Conservation (phyloP, 129 eudicot species). For the Cynara cardunculus region DNA sequence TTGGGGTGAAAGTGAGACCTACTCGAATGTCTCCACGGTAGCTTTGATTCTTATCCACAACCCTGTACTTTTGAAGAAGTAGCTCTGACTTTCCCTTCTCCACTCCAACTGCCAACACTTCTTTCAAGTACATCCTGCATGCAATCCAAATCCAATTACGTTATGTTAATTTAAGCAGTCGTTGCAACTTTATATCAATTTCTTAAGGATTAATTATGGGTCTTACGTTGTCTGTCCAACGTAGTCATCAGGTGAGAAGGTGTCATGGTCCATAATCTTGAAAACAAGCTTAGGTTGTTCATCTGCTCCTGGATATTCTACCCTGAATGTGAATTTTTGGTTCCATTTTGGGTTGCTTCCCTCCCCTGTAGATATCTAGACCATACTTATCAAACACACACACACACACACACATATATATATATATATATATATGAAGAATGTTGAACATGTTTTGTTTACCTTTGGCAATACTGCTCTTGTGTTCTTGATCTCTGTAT, state of each 20-base stretch:
- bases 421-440: no score
- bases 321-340: slow-evolving; percentile 58
- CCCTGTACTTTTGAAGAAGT: slow-evolving; percentile 52
- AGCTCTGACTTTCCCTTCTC: slow-evolving; percentile 64
- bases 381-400: background rate
- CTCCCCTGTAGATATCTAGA: slow-evolving; percentile 34
- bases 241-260: slow-evolving; percentile 61
- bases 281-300: slow-evolving; percentile 53
- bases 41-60: slow-evolving; percentile 37
- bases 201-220: background rate
- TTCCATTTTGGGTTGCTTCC: slow-evolving; percentile 64
- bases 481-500: slow-evolving; percentile 54
- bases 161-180: no score
- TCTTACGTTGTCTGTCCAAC: slow-evolving; percentile 73
- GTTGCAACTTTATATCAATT: no score
- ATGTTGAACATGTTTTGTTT: background rate
- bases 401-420: no score
- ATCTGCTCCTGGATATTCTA: slow-evolving; percentile 54
- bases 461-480: slow-evolving; percentile 61
- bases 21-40: slow-evolving; percentile 69
- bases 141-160: no score
- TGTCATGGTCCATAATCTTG: slow-evolving; percentile 69
- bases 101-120: slow-evolving; percentile 54
- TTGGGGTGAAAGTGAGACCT: slow-evolving; percentile 58
- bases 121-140: slow-evolving; percentile 75